Evolutionary conservation across 768 basidiomycete species (phyloP), one percentile per base, ranked within the genome.

Genomic region (Cantharellus anzutake): DNA sequence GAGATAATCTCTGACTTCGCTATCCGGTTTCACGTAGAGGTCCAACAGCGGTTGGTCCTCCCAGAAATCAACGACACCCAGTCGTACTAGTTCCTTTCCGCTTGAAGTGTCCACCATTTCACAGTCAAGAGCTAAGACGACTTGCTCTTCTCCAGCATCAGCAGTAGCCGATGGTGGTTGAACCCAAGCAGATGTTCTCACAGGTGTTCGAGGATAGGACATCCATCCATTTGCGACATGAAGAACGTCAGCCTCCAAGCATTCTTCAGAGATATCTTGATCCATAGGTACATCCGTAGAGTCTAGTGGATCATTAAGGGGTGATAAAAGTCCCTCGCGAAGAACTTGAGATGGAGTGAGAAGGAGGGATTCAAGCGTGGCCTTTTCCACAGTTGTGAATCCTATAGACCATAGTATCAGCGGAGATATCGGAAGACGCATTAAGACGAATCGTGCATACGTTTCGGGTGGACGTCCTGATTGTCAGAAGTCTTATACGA

Each of bases 211-310:
- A 39, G 59, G 64, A 56, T 57, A 56, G 63, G 60, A 38, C 41
- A 52, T 51, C 51, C 35, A 61, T 4, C 35, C 55, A 35, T 51
- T 62, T 35, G 52, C 73, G 66, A 79, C 79, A 64, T 82, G 70
- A 62, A 81, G 82, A 2, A 80, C 72, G 63, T 86, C 82, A 3
- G 83, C 20, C 20, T 29, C 20, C 20, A 29, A 29, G 20, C 20
- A 29, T 29, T 29, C 20, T 29, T 29, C 20, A 29, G 20, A 29
- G 20, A 29, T 29, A 29, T 29, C 20, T 62, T 84, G 80, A 3
- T 83, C 79, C 72, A 91, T 76, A 66, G 93, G 94, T 0, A 83
- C 83, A 4, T 92, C 89, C 89, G 58, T 87, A 75, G 90, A 97
- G 93, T 67, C 16, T 41, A 93, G 85, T 62, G 87, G 82, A 37